These are phyloP conservation scores for Penicillium sp. DNA, from an alignment of 2,329 filamentous ascomycete genomes.

Conservation along the genomic window DNA sequence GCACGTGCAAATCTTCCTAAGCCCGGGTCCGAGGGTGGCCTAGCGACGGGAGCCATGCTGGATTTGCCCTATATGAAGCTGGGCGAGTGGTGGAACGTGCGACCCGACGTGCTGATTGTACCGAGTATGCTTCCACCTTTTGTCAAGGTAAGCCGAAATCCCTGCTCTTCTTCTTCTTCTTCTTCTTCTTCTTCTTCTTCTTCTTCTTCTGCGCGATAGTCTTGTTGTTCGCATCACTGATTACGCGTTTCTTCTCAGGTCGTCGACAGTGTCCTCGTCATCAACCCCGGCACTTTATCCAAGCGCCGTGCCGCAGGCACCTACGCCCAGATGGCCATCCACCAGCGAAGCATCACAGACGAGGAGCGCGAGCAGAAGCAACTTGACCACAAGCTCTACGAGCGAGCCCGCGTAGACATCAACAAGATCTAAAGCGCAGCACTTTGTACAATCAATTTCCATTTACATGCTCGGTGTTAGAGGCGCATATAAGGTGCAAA, in stretches of 20 bases:
- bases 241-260: constrained; percentile 57
- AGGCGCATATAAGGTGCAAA: constrained; percentile 7
- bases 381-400: constrained; percentile 73
- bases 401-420: constrained; percentile 83
- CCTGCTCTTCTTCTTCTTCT: no score
- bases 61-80: constrained; percentile 83
- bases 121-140: constrained; percentile 83
- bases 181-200: no score
- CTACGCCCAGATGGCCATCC: constrained; percentile 74
- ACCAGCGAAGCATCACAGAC: constrained; percentile 61
- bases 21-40: constrained; percentile 58
- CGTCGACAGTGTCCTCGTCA: constrained; percentile 80
- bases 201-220: neutral
- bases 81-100: constrained; percentile 83
- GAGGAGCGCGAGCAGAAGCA: constrained; percentile 58
- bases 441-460: constrained; percentile 24
- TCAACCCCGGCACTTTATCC: constrained; percentile 86
- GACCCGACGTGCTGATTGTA: constrained; percentile 78
- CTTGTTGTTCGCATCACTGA: neutral
- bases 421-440: constrained; percentile 60
- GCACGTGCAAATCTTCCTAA: constrained; percentile 66
- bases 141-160: constrained; percentile 65
- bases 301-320: constrained; percentile 83
- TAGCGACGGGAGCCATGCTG: constrained; percentile 71
- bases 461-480: constrained; percentile 23